These are phyloP conservation scores for Uncinocarpus reesii DNA, from an alignment of 2,329 filamentous ascomycete genomes.

Conservation along the genomic window DNA sequence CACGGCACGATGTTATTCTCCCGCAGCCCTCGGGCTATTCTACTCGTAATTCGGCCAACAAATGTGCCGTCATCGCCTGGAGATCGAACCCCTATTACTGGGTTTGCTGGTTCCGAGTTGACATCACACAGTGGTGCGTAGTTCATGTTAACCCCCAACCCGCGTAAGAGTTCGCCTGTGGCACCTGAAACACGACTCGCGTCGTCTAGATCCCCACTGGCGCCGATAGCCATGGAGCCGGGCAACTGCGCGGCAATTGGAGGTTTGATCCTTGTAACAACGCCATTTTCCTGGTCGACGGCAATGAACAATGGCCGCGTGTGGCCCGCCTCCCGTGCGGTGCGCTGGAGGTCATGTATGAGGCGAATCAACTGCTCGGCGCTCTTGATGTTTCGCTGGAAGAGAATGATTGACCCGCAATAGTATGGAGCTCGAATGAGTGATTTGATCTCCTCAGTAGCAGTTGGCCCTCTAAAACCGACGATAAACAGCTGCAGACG, in stretches of 20 bases:
- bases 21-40: slow-evolving; percentile 30
- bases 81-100: slow-evolving; percentile 37
- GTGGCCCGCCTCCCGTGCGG: slow-evolving; percentile 33
- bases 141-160: slow-evolving; percentile 39
- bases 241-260: slow-evolving; percentile 35
- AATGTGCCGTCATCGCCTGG: slow-evolving; percentile 35
- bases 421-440: slow-evolving; percentile 33
- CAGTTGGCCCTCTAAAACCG: slow-evolving; percentile 34
- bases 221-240: slow-evolving; percentile 38
- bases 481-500: slow-evolving; percentile 36
- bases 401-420: slow-evolving; percentile 36
- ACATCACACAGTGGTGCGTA: slow-evolving; percentile 39
- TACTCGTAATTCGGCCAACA: slow-evolving; percentile 35
- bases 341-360: slow-evolving; percentile 27
- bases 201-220: slow-evolving; percentile 28
- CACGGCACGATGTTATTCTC: slow-evolving; percentile 34
- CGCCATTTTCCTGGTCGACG: slow-evolving; percentile 39
- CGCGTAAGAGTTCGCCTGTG: slow-evolving; percentile 32
- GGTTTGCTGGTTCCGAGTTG: slow-evolving; percentile 38
- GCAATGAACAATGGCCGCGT: slow-evolving; percentile 35
- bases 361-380: slow-evolving; percentile 27
- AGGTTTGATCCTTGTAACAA: slow-evolving; percentile 35
- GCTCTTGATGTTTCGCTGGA: slow-evolving; percentile 34
- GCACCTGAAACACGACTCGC: slow-evolving; percentile 29
- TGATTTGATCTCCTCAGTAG: slow-evolving; percentile 34